A percentile compares a stretch with the other conserved stretches of the same genome.
phyloP scores from a whole-genome alignment of 495 filamentous ascomycete species.

The Lichenothelia convexa region DNA sequence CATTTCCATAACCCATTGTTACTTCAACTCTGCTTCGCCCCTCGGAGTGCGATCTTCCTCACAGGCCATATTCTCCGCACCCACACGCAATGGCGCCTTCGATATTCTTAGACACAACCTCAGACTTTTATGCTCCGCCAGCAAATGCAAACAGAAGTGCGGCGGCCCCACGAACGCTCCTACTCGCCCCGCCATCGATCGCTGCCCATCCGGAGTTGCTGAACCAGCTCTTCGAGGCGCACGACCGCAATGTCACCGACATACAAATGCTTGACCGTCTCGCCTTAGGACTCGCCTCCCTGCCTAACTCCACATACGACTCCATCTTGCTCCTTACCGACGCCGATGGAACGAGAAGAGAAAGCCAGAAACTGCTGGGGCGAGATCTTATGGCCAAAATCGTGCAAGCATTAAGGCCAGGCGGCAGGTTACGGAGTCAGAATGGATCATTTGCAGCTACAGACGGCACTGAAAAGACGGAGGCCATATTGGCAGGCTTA shows the following conservation, averaged over 20 bases:
- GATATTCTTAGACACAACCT: constrained; percentile 22
- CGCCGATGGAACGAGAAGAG: constrained; percentile 40
- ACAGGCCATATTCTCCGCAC: constrained; percentile 14
- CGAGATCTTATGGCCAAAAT: constrained; percentile 51
- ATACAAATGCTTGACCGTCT: constrained; percentile 97
- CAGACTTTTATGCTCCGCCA: constrained; percentile 21
- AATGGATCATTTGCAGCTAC: constrained; percentile 37
- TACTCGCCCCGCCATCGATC: constrained; percentile 58
- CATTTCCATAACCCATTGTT: too few species aligned
- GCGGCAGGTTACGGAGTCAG: constrained; percentile 50
- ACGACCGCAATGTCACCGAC: constrained; percentile 59
- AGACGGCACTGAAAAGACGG: constrained; percentile 32
- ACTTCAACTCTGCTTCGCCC: too few species aligned
- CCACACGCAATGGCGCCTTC: constrained; percentile 24
- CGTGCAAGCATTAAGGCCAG: constrained; percentile 47
- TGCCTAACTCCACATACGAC: constrained; percentile 66
- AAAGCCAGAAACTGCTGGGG: constrained; percentile 42
- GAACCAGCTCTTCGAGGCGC: constrained; percentile 35
- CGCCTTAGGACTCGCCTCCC: constrained; percentile 57
- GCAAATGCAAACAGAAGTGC: constrained; percentile 8
- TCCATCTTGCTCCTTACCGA: constrained; percentile 69
- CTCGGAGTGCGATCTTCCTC: too few species aligned
- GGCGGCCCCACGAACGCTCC: constrained; percentile 34
- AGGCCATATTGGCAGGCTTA: constrained; percentile 71
- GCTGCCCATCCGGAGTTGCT: constrained; percentile 47